These are phyloP conservation scores for Petrea volubilis DNA, from an alignment of 257 asterid species.

Conservation along the genomic window DNA sequence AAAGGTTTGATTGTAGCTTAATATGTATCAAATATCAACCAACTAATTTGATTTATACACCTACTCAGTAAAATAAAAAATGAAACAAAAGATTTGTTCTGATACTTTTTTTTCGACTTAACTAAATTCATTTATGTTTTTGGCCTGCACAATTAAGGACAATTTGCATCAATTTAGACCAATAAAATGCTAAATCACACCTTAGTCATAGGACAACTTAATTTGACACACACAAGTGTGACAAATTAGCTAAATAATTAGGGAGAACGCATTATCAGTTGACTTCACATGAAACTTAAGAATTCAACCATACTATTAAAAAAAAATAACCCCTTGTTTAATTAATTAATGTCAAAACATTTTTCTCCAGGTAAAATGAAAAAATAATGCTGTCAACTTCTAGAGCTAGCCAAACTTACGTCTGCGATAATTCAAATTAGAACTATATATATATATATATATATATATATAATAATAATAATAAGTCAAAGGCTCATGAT, in stretches of 20 bases:
- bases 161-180: not conserved
- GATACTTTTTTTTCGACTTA: not conserved
- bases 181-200: not conserved
- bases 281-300: not conserved
- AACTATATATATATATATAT: too few species aligned
- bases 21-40: too few species aligned
- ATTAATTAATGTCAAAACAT: slow-evolving; percentile 5
- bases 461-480: not conserved
- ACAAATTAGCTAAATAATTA: not conserved
- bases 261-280: not conserved
- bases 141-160: not conserved
- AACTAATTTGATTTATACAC: too few species aligned
- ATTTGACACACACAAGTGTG: not conserved
- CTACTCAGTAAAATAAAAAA: too few species aligned
- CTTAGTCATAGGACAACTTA: not conserved
- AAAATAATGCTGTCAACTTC: not conserved
- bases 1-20: too few species aligned
- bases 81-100: too few species aligned
- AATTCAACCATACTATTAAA: not conserved
- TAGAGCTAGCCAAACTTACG: not conserved
- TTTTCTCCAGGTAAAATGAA: not conserved
- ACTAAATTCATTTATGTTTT: not conserved
- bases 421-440: not conserved
- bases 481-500: not conserved
- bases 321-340: not conserved